Base-by-base conservation (phyloP, 176 grass and related monocot genomes). In the Ensete glaucum region DNA sequence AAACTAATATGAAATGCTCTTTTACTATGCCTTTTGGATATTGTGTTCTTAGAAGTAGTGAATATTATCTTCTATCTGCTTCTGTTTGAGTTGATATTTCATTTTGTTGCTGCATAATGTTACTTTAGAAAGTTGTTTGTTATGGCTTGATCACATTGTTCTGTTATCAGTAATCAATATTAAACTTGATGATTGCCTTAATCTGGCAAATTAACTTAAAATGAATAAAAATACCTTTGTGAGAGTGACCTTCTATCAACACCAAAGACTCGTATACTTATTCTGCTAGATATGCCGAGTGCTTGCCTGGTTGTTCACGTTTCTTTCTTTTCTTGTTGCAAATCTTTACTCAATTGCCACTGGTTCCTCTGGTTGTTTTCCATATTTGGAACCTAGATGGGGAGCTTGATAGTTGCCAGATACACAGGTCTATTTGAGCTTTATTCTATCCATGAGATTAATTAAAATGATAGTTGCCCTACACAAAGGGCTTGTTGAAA, bases 1-100 rank as follows among this genome's bases (percentile, higher is more conserved):
- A 15, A 78, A 24, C 34, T 21, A 69, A 54, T 69, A 43, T 62
- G n/a, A 80, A 24, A 43, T 65, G 66, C 34, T 6, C 69, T 68
- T 29, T 9, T 11, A 24, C 50, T 66, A 64, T 24, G n/a, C 22
- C 34, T 43, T 43, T 43, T 50, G 16, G 19, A 29, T 43, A 5
- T 62, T 9, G 17, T n/a, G 8, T n/a, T n/a, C 16, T n/a, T 15
- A 9, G 8, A 2, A 6, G 5, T n/a, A 9, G 8, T 62, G n/a
- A 62, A 19, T 62, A 43, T 43, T 43, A 43, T 43, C 34, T 43
- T 43, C 34, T 43, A 43, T 43, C 4, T 62, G 16, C 23, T 65
- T 12, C 26, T 8, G 17, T 19, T 65, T 11, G 21, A 65, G 63
- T 12, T 65, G 23, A 4, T 65, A 13, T 65, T 65, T 14, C 13